Evolutionary conservation across 2,329 filamentous ascomycete genomes (phyloP).

Genomic region (Colletotrichum viniferum): DNA sequence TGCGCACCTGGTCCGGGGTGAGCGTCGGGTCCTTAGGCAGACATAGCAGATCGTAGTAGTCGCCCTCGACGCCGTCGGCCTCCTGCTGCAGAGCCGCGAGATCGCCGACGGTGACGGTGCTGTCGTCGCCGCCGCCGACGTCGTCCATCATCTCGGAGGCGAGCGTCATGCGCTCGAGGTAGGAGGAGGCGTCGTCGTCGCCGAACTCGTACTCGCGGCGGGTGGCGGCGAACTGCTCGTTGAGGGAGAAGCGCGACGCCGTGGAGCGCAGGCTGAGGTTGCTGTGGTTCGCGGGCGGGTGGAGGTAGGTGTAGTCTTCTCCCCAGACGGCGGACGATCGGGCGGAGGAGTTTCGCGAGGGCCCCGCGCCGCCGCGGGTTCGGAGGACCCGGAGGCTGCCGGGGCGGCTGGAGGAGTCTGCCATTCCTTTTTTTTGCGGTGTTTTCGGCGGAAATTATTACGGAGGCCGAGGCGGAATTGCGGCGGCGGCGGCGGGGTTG

Average conservation of each 20-base stretch:
- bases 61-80: slow-evolving; percentile 26
- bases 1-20: slow-evolving; percentile 40
- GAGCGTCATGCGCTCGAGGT: slow-evolving; percentile 38
- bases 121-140: slow-evolving; percentile 19
- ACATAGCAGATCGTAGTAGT: slow-evolving; percentile 51
- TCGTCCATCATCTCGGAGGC: slow-evolving; percentile 26
- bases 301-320: slow-evolving; percentile 21
- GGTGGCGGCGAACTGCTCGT: slow-evolving; percentile 53
- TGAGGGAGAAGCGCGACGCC: slow-evolving; percentile 50
- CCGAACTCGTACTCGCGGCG: slow-evolving; percentile 51
- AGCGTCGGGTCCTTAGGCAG: slow-evolving; percentile 38
- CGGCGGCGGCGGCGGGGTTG: not conserved
- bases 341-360: slow-evolving; percentile 27
- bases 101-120: slow-evolving; percentile 13
- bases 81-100: not conserved
- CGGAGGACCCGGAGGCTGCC: slow-evolving; percentile 34
- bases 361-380: slow-evolving; percentile 6
- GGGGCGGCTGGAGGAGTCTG: slow-evolving; percentile 27
- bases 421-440: slow-evolving; percentile 22
- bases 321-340: slow-evolving; percentile 27
- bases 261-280: slow-evolving; percentile 34
- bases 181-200: slow-evolving; percentile 51
- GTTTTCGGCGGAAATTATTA: not conserved
- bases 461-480: not conserved
- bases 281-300: not conserved